Percentiles rank a stretch among this genome's conserved stretches.
Conservation (phyloP, 257 asterid species). For the Leptodermis oblonga region DNA sequence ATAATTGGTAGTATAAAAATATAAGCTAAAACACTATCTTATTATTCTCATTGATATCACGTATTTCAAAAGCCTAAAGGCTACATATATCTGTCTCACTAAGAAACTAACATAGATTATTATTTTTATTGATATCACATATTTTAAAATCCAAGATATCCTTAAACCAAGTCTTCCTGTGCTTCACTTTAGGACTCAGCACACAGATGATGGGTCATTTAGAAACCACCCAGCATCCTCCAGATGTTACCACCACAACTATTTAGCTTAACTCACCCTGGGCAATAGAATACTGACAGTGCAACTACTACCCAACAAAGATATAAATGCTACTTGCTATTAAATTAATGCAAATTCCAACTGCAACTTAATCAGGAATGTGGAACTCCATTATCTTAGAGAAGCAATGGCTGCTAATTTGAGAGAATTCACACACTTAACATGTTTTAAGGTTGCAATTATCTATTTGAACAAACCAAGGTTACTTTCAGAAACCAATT, state of each 20-base stretch:
- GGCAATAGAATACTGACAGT: background rate
- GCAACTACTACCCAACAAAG: background rate
- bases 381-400: no score
- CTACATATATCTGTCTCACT: background rate
- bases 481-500: background rate
- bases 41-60: no score
- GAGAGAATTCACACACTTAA: no score
- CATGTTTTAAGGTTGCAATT: no score
- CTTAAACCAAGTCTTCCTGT: background rate
- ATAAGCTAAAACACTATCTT: background rate
- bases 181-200: background rate
- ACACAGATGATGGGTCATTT: background rate
- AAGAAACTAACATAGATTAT: background rate
- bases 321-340: background rate
- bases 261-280: background rate
- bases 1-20: background rate
- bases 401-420: background rate
- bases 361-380: constrained; percentile 1
- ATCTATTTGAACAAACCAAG: no score
- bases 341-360: background rate
- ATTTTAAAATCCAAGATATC: background rate
- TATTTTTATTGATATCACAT: background rate
- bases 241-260: background rate
- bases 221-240: background rate
- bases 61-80: background rate